phyloP scores from a whole-genome alignment of 1,284 basidiomycete genomes.

The Ceratobasidium sp. region DNA sequence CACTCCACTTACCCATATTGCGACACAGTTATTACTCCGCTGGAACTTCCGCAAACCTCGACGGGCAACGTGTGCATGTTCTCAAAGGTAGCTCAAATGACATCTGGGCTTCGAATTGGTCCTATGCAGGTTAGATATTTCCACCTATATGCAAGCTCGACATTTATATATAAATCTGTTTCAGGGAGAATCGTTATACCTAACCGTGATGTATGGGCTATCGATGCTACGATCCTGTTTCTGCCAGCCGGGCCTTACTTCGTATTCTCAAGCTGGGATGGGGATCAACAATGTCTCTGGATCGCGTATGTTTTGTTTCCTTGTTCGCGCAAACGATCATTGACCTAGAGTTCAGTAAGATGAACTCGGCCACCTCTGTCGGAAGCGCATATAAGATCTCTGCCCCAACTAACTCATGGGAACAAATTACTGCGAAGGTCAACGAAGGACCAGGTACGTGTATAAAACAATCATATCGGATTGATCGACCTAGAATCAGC shows the following conservation, averaged over 20 bases:
- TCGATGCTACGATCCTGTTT: slow-evolving; percentile 52
- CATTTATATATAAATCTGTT: not conserved
- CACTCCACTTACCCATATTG: too few relatives aligned
- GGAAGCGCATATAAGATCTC: slow-evolving; percentile 52
- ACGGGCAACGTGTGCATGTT: slow-evolving; percentile 52
- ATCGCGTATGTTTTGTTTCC: slow-evolving; percentile 46
- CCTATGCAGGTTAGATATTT: slow-evolving; percentile 15
- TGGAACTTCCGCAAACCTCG: slow-evolving; percentile 50
- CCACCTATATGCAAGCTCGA: not conserved
- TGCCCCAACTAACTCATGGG: slow-evolving; percentile 48
- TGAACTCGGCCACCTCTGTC: slow-evolving; percentile 51
- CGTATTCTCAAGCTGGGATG: slow-evolving; percentile 53
- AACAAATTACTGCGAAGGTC: slow-evolving; percentile 20
- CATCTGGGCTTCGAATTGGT: slow-evolving; percentile 50
- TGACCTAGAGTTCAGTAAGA: slow-evolving; percentile 43
- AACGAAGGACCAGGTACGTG: slow-evolving; percentile 41
- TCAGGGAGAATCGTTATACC: slow-evolving; percentile 49
- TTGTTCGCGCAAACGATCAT: slow-evolving; percentile 41
- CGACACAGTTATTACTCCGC: slow-evolving; percentile 55
- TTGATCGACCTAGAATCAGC: not conserved
- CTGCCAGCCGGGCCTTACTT: slow-evolving; percentile 48
- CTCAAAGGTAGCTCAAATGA: slow-evolving; percentile 51
- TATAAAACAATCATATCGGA: not conserved
- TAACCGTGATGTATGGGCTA: slow-evolving; percentile 51
- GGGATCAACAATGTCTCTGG: slow-evolving; percentile 51